phyloP scores from a whole-genome alignment of 108 stramenopile genomes.

The Skeletonema marinoi region DNA sequence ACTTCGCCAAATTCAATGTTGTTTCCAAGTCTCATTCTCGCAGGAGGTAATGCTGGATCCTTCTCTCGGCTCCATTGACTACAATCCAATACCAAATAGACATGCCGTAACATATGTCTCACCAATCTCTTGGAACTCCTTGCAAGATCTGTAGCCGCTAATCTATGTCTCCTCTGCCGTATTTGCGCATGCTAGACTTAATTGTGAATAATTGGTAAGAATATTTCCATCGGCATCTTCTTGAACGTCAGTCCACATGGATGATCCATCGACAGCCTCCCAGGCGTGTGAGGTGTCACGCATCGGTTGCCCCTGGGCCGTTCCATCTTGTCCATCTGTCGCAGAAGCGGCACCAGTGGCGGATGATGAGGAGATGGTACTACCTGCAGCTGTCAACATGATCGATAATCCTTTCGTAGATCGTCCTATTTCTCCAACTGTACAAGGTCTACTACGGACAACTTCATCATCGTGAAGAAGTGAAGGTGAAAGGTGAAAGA shows the following conservation, averaged over 20 bases:
- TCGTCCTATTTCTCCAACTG: neutral
- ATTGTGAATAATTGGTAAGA: constrained; percentile 52
- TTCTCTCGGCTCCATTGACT: constrained; percentile 75
- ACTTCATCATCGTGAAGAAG: neutral
- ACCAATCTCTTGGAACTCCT: constrained; percentile 67
- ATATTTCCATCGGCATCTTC: constrained; percentile 87
- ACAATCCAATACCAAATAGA: constrained; percentile 75
- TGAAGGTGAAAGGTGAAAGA: no score
- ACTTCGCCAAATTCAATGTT: constrained; percentile 47
- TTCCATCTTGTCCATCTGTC: neutral
- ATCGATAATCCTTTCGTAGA: neutral
- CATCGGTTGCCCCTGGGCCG: constrained; percentile 6
- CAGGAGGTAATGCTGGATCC: constrained; percentile 71
- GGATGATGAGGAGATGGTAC: neutral
- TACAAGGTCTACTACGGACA: neutral
- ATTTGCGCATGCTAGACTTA: constrained; percentile 61
- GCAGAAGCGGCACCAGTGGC: constrained; percentile 10
- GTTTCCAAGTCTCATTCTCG: constrained; percentile 68
- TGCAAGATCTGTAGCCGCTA: constrained; percentile 75
- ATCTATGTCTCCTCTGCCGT: constrained; percentile 69
- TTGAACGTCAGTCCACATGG: constrained; percentile 76
- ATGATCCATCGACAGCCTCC: constrained; percentile 64
- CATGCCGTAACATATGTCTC: constrained; percentile 88
- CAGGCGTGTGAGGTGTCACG: constrained; percentile 57
- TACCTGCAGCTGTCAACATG: neutral